Conservation (phyloP, 441 rosid species). For the Pelargonium citronellum region DNA sequence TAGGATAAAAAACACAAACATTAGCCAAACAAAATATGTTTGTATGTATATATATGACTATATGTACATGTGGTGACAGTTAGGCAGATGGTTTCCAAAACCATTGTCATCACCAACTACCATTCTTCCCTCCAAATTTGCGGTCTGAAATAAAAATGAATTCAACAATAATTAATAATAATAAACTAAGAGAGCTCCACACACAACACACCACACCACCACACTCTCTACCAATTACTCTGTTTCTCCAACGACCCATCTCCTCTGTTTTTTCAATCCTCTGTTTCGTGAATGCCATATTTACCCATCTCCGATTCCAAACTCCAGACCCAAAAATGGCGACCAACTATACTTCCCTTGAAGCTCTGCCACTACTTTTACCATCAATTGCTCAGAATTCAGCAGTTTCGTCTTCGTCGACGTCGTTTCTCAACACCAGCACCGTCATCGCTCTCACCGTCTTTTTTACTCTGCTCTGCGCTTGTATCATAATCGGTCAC, state of each 20-base stretch:
- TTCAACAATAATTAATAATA: background rate
- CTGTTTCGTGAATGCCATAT: no score
- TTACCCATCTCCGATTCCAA: no score
- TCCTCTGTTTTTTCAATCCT: no score
- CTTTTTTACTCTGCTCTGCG: slow-evolving; percentile 58
- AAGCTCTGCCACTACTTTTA: slow-evolving; percentile 18
- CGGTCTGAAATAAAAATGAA: slow-evolving; percentile 1
- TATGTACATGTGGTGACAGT: no score
- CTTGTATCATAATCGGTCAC: slow-evolving; percentile 55
- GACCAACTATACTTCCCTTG: slow-evolving; percentile 14
- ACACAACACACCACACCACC: background rate
- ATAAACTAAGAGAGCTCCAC: background rate
- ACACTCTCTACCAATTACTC: background rate
- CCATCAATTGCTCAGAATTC: background rate
- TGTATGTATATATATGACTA: no score
- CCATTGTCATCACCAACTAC: background rate
- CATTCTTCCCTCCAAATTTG: slow-evolving; percentile 7
- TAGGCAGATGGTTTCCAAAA: background rate
- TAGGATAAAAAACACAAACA: no score
- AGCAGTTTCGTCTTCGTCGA: slow-evolving; percentile 18
- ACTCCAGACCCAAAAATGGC: background rate
- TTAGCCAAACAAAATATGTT: no score
- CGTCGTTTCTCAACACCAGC: slow-evolving; percentile 33
- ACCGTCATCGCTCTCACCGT: slow-evolving; percentile 47
- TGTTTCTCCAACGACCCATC: background rate